Evolutionary conservation across 2,329 filamentous ascomycete genomes (phyloP).

Genomic region (Beauveria brongniartii): DNA sequence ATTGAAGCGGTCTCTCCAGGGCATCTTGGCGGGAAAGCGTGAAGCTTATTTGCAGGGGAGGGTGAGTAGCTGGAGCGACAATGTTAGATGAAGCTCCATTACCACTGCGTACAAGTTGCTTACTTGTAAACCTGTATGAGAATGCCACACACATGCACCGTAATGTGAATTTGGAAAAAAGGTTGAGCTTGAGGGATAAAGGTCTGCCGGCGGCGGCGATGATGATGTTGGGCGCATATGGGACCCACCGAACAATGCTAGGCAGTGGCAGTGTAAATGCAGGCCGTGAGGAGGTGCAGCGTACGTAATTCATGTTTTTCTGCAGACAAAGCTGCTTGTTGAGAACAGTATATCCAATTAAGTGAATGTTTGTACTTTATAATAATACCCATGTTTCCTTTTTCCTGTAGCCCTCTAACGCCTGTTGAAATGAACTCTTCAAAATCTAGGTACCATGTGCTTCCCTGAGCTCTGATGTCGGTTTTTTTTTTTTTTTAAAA

Average conservation of each 20-base stretch:
- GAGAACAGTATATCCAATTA: conserved; percentile 1
- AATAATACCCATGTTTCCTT: neutral
- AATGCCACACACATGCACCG: neutral
- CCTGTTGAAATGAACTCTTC: neutral
- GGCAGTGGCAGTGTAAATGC: conserved; percentile 9
- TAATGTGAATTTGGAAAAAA: neutral
- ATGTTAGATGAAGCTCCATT: neutral
- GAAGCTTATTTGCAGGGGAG: neutral
- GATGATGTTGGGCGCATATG: neutral
- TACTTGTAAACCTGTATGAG: neutral
- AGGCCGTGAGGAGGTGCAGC: neutral
- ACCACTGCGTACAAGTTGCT: neutral
- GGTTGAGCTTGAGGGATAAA: neutral
- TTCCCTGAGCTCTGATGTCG: neutral
- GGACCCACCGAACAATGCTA: conserved; percentile 1
- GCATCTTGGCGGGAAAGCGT: conserved; percentile 17
- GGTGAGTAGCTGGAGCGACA: neutral
- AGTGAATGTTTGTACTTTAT: neutral
- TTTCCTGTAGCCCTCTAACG: neutral
- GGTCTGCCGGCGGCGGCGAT: neutral
- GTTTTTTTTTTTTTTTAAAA: too few species aligned
- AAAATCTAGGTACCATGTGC: neutral
- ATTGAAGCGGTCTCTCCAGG: conserved; percentile 31
- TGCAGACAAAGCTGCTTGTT: neutral
- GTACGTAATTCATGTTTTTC: neutral